A percentile compares a stretch with the other conserved stretches of the same genome.
phyloP scores from a whole-genome alignment of 139 green algal genomes.

The Chlorella sp. region DNA sequence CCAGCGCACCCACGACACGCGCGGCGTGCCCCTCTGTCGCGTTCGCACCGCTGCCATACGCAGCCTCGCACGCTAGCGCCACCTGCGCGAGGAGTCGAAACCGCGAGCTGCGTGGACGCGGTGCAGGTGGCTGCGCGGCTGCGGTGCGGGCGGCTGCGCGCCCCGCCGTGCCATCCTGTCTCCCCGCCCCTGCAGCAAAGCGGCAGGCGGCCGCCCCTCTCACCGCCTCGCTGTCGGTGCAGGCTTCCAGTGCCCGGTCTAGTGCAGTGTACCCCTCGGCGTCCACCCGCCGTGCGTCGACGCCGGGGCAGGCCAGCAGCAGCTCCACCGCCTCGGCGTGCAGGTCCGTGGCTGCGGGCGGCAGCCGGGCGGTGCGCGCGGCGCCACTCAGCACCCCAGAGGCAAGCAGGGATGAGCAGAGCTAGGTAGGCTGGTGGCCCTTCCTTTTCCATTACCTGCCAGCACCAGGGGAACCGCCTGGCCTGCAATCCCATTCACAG shows the following conservation, averaged over 20 bases:
- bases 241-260: not conserved
- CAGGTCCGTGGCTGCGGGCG: not conserved
- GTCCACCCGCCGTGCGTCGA: not conserved
- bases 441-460: not conserved
- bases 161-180: too few relatives aligned
- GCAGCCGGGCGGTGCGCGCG: not conserved
- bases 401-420: not conserved
- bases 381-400: not conserved
- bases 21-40: constrained; percentile 1
- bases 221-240: not conserved
- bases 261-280: not conserved
- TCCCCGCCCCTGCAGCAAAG: too few relatives aligned
- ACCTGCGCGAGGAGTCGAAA: not conserved
- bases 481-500: not conserved
- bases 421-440: not conserved
- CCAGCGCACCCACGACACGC: not conserved
- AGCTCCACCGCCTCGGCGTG: not conserved
- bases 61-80: not conserved
- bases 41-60: not conserved
- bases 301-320: not conserved
- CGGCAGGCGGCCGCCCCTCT: not conserved
- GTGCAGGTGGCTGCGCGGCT: not conserved
- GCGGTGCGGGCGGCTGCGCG: too few relatives aligned
- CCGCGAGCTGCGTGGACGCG: not conserved
- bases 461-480: not conserved